These are phyloP conservation scores for Dillenia turbinata DNA, from an alignment of 164 flowering plant genomes.

Conservation along the genomic window DNA sequence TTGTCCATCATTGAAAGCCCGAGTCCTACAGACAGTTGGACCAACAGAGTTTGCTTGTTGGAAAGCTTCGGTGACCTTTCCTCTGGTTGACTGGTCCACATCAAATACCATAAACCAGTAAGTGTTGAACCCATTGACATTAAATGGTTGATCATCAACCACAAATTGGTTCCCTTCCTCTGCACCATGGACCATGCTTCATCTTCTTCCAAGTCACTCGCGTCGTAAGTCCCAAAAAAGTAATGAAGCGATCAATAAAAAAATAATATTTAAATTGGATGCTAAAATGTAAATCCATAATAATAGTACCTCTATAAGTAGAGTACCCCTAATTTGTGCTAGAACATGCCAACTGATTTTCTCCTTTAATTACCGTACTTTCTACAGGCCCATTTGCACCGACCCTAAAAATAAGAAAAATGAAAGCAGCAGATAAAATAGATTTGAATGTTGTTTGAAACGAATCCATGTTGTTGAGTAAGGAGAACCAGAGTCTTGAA, in stretches of 20 bases:
- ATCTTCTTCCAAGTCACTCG: slow-evolving; percentile 7
- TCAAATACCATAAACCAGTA: slow-evolving; percentile 52
- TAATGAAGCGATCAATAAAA: slow-evolving; percentile 12
- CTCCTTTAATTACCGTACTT: neutral
- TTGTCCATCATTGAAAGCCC: slow-evolving; percentile 72
- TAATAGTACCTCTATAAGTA: neutral
- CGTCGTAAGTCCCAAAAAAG: slow-evolving; percentile 32
- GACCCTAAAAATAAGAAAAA: slow-evolving; percentile 11
- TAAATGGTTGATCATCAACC: slow-evolving; percentile 37
- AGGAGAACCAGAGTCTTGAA: neutral
- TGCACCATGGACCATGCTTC: slow-evolving; percentile 34
- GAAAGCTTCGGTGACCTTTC: slow-evolving; percentile 42
- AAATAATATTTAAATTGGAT: neutral
- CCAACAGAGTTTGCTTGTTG: slow-evolving; percentile 56
- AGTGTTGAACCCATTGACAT: slow-evolving; percentile 56
- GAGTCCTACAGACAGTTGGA: slow-evolving; percentile 61
- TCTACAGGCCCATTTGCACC: slow-evolving; percentile 9
- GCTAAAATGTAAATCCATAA: neutral
- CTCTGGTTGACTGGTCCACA: slow-evolving; percentile 34
- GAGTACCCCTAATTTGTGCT: slow-evolving; percentile 21
- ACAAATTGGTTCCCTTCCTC: slow-evolving; percentile 43
- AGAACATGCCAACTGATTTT: slow-evolving; percentile 12
- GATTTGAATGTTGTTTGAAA: slow-evolving; percentile 6
- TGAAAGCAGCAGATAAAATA: slow-evolving; percentile 10
- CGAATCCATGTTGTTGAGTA: slow-evolving; percentile 17